phyloP scores from a whole-genome alignment of 2,329 filamentous ascomycete species.

The Nemania bipapillata region DNA sequence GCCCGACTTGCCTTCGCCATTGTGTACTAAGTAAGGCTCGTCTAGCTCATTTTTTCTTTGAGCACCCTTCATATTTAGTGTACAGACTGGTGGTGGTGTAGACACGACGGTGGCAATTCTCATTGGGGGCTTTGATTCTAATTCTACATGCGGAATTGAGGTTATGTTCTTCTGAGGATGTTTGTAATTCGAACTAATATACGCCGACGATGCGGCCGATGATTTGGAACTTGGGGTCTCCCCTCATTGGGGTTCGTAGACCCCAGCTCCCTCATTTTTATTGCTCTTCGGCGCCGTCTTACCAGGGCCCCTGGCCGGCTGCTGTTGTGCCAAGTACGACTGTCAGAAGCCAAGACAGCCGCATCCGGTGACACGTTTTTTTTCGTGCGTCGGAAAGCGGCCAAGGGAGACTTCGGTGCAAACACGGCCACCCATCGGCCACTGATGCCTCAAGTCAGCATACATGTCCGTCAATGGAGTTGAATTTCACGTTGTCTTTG shows the following conservation, averaged over 20 bases:
- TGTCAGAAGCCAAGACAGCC: slow-evolving; percentile 37
- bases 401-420: slow-evolving; percentile 30
- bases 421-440: slow-evolving; percentile 27
- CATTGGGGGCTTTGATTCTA: not conserved
- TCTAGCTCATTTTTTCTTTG: slow-evolving; percentile 13
- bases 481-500: not conserved
- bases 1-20: slow-evolving; percentile 36
- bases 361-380: slow-evolving; percentile 38
- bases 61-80: not conserved
- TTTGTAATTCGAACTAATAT: not conserved
- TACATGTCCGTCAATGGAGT: slow-evolving; percentile 5
- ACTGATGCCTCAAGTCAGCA: slow-evolving; percentile 15
- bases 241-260: not conserved
- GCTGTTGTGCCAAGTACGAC: slow-evolving; percentile 30
- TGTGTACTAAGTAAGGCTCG: slow-evolving; percentile 27
- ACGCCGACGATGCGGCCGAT: not conserved
- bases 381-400: slow-evolving; percentile 24
- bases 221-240: not conserved
- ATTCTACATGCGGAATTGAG: not conserved
- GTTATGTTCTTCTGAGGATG: not conserved
- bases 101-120: not conserved
- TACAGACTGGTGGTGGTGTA: not conserved
- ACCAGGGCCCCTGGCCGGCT: slow-evolving; percentile 1
- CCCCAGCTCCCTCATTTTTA: slow-evolving; percentile 9
- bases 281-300: not conserved